Evolutionary conservation across 768 basidiomycete genomes (phyloP).

Genomic region (Naganishia friedmannii): DNA sequence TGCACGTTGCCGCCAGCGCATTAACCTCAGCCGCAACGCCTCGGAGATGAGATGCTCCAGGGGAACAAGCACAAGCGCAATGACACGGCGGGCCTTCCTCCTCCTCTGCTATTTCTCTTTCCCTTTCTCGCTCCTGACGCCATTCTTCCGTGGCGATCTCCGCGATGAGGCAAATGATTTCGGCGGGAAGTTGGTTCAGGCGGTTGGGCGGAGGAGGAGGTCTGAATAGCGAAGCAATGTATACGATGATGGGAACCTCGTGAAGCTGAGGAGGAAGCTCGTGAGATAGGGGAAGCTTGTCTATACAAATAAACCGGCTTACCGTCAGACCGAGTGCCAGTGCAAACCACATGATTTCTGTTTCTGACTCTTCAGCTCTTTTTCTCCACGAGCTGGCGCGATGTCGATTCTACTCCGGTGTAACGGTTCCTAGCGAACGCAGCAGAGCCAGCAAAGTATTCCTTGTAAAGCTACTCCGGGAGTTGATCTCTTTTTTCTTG

Average conservation of each 20-base stretch:
- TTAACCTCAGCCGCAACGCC: neutral
- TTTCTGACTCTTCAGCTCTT: too few species aligned
- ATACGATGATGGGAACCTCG: neutral
- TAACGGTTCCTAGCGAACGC: too few species aligned
- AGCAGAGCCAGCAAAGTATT: too few species aligned
- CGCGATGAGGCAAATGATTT: neutral
- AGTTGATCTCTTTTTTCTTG: too few species aligned
- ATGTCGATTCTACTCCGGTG: too few species aligned
- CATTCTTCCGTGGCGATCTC: neutral
- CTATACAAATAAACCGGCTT: neutral
- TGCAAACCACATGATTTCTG: neutral
- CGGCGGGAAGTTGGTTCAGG: neutral
- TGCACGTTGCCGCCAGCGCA: neutral
- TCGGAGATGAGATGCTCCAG: neutral
- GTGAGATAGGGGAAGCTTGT: neutral
- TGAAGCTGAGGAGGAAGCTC: neutral
- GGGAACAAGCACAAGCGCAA: neutral
- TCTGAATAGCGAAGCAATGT: neutral
- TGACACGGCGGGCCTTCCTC: neutral
- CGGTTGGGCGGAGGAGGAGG: neutral
- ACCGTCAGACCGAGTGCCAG: neutral
- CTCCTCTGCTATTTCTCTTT: neutral
- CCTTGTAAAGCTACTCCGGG: too few species aligned
- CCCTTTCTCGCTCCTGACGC: neutral
- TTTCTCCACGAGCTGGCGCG: too few species aligned